phyloP scores from a whole-genome alignment of 2,329 filamentous ascomycete genomes.

The Sclerotinia sclerotiorum region DNA sequence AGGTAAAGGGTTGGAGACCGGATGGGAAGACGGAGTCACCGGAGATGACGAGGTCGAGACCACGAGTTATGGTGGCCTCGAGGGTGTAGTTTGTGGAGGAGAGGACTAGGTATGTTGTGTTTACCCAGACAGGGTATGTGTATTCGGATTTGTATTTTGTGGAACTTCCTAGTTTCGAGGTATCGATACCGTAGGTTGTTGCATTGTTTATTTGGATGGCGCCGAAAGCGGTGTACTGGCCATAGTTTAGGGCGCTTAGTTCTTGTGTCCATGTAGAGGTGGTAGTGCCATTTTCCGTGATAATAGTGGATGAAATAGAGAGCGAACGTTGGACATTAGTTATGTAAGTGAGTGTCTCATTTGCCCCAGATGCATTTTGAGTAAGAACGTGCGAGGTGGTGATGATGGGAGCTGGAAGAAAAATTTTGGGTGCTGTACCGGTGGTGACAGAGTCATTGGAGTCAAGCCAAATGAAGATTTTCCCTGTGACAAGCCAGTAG shows the following conservation, averaged over 20 bases:
- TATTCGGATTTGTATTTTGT: conserved; percentile 45
- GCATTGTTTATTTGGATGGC: conserved; percentile 53
- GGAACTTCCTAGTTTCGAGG: conserved; percentile 39
- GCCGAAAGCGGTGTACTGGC: conserved; percentile 54
- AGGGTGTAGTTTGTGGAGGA: conserved; percentile 50
- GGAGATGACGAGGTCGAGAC: conserved; percentile 48
- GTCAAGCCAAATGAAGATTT: conserved; percentile 76
- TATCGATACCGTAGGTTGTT: conserved; percentile 51
- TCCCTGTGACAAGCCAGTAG: conserved; percentile 76
- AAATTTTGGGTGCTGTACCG: conserved; percentile 44
- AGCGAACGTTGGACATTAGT: conserved; percentile 57
- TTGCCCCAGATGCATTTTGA: conserved; percentile 51
- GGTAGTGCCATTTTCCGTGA: conserved; percentile 48
- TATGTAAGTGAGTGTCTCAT: conserved; percentile 59
- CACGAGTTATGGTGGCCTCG: conserved; percentile 50
- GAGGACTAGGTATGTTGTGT: conserved; percentile 49
- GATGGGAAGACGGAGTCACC: conserved; percentile 56
- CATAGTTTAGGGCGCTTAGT: conserved; percentile 56
- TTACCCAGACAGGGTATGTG: conserved; percentile 60
- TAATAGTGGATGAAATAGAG: conserved; percentile 52
- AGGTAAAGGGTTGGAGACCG: conserved; percentile 57
- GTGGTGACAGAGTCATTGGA: conserved; percentile 52
- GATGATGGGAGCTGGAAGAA: conserved; percentile 47
- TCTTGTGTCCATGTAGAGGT: conserved; percentile 57
- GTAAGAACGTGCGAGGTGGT: conserved; percentile 50